A percentile compares a stretch with the other conserved stretches of the same genome.
Conservation (phyloP, 805 yeast genomes). For the Spathaspora boniae region DNA sequence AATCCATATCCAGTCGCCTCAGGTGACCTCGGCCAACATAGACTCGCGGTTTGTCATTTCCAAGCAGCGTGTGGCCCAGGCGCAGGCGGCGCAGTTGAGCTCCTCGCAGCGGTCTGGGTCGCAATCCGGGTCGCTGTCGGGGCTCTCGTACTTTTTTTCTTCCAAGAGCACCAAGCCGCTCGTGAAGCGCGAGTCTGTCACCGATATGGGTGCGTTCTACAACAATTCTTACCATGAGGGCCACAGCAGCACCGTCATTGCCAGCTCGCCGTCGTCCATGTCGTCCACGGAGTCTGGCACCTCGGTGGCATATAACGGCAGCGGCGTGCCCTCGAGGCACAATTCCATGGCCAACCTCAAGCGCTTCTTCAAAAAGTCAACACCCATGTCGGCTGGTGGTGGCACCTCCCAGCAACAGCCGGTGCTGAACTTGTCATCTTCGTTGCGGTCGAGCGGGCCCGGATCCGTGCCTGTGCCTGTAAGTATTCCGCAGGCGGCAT, state of each 20-base stretch:
- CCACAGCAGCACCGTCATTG: conserved; percentile 12
- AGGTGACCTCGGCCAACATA: conserved; percentile 54
- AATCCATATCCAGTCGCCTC: conserved; percentile 69
- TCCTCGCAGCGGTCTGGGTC: conserved; percentile 38
- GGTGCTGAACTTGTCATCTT: conserved; percentile 19
- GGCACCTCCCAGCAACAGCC: conserved; percentile 12
- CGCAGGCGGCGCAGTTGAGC: conserved; percentile 40
- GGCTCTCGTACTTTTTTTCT: conserved; percentile 48
- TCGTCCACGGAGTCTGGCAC: conserved; percentile 35
- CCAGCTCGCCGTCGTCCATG: conserved; percentile 31
- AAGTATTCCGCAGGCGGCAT: background rate
- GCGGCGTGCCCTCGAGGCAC: conserved; percentile 44
- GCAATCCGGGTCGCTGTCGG: conserved; percentile 42
- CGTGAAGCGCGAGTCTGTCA: conserved; percentile 32
- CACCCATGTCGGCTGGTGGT: conserved; percentile 13
- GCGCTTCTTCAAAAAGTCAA: conserved; percentile 59
- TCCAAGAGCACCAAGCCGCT: conserved; percentile 35
- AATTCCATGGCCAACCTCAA: conserved; percentile 78
- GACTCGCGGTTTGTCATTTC: conserved; percentile 86
- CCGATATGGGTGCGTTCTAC: conserved; percentile 41
- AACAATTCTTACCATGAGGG: conserved; percentile 33
- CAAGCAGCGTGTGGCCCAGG: conserved; percentile 63
- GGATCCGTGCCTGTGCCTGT: conserved; percentile 5
- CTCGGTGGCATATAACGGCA: conserved; percentile 14
- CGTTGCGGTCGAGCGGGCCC: conserved; percentile 18